Percentiles rank a stretch among this genome's conserved stretches.
These are phyloP conservation scores for Maudiozyma serrabonitensis DNA, from an alignment of 805 yeast species.

Conservation along the genomic window DNA sequence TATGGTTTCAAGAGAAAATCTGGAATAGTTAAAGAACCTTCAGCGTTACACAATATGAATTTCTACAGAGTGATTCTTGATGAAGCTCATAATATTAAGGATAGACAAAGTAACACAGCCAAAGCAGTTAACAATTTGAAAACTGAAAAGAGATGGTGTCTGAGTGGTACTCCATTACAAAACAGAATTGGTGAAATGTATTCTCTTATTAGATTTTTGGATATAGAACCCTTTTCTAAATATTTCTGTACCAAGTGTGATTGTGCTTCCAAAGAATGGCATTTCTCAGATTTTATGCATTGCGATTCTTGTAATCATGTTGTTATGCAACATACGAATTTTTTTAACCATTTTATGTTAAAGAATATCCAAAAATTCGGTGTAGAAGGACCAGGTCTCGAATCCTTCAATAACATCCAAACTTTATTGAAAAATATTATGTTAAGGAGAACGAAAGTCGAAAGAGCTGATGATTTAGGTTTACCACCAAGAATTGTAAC, in stretches of 20 bases:
- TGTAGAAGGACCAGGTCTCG: slow-evolving; percentile 68
- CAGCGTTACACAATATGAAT: slow-evolving; percentile 60
- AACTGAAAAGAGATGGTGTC: slow-evolving; percentile 77
- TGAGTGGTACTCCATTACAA: slow-evolving; percentile 94
- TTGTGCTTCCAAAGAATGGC: slow-evolving; percentile 77
- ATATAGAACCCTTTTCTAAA: slow-evolving; percentile 74
- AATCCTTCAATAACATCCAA: slow-evolving; percentile 70
- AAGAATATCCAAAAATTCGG: slow-evolving; percentile 88
- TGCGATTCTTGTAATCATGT: slow-evolving; percentile 86
- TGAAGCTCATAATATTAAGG: slow-evolving; percentile 97
- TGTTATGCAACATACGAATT: slow-evolving; percentile 91
- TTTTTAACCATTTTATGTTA: slow-evolving; percentile 90
- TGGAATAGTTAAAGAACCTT: slow-evolving; percentile 61
- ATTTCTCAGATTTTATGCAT: slow-evolving; percentile 67
- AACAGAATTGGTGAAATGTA: slow-evolving; percentile 95
- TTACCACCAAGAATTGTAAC: slow-evolving; percentile 93
- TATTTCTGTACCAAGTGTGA: slow-evolving; percentile 92
- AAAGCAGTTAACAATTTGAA: slow-evolving; percentile 73
- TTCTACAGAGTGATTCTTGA: slow-evolving; percentile 85
- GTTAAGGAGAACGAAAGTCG: slow-evolving; percentile 91
- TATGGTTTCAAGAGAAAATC: slow-evolving; percentile 74
- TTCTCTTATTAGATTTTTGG: slow-evolving; percentile 77
- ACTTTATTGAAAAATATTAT: slow-evolving; percentile 66
- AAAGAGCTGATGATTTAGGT: slow-evolving; percentile 95
- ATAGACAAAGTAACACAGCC: slow-evolving; percentile 87